Conservation (phyloP, 768 basidiomycete species). For the Sporobolomyces phaffii region DNA sequence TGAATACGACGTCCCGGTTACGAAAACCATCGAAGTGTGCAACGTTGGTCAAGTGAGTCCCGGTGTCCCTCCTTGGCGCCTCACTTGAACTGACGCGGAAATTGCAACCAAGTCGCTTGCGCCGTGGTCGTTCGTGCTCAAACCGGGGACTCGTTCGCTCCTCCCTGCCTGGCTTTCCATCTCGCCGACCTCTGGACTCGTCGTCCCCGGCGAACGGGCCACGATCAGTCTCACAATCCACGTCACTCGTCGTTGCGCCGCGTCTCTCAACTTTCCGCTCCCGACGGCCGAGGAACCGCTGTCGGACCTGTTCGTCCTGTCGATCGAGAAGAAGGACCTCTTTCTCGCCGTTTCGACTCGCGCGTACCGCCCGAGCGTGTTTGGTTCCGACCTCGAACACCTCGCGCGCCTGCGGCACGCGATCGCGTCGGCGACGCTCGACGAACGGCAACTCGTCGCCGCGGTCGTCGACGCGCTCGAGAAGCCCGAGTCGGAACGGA, state of each 20-base stretch:
- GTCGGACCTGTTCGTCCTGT: conserved; percentile 26
- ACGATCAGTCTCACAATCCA: conserved; percentile 20
- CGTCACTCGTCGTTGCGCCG: conserved; percentile 1
- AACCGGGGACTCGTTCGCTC: conserved; percentile 4
- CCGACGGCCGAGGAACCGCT: background rate
- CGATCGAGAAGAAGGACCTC: conserved; percentile 26
- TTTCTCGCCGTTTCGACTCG: conserved; percentile 28
- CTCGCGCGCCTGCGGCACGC: conserved; percentile 13
- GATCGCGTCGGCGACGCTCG: conserved; percentile 1
- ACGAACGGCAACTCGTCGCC: background rate
- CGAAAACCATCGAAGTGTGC: conserved; percentile 13
- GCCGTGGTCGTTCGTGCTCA: conserved; percentile 23
- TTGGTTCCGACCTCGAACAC: conserved; percentile 5
- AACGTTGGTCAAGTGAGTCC: conserved; percentile 21
- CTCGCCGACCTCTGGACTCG: conserved; percentile 15
- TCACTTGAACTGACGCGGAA: background rate
- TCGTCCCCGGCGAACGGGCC: conserved; percentile 9
- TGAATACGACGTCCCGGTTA: conserved; percentile 1
- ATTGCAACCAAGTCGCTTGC: background rate
- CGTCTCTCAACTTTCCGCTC: conserved; percentile 9
- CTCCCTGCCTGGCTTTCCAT: conserved; percentile 24
- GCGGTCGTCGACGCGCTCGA: background rate
- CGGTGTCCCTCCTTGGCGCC: no score
- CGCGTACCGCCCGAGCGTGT: conserved; percentile 17
- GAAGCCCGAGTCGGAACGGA: background rate